Percentiles rank a stretch among this genome's conserved stretches.
These are phyloP conservation scores for Rhizophagus clarus DNA, from an alignment of 192 early-diverging fungal genomes.

Conservation along the genomic window DNA sequence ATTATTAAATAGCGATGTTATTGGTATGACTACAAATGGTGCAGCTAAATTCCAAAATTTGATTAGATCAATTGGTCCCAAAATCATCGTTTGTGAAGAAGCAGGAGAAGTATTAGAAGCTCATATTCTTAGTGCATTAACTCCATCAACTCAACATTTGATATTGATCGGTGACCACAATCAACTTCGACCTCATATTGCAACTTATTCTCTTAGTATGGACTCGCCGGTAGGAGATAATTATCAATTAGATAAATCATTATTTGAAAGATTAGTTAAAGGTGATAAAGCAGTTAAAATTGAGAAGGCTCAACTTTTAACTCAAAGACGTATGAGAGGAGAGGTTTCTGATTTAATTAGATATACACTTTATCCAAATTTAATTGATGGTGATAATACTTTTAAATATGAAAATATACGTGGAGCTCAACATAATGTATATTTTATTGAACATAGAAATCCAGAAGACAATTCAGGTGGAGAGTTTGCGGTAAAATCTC, in stretches of 20 bases:
- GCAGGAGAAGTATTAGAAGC: conserved; percentile 62
- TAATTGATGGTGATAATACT: conserved; percentile 45
- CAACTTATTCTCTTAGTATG: conserved; percentile 26
- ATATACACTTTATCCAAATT: conserved; percentile 47
- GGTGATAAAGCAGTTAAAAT: conserved; percentile 14
- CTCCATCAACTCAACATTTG: conserved; percentile 51
- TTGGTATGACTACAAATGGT: conserved; percentile 66
- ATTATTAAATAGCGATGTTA: conserved; percentile 39
- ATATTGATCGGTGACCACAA: conserved; percentile 56
- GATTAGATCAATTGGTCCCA: conserved; percentile 41
- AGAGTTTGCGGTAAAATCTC: conserved; percentile 45
- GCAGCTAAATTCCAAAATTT: conserved; percentile 52
- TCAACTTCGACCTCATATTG: conserved; percentile 19
- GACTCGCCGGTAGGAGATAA: conserved; percentile 42
- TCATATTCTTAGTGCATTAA: conserved; percentile 52
- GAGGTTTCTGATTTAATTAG: conserved; percentile 55
- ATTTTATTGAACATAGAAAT: conserved; percentile 51
- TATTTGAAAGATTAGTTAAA: conserved; percentile 52
- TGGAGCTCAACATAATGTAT: conserved; percentile 50
- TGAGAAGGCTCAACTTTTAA: not conserved
- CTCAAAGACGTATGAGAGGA: conserved; percentile 53
- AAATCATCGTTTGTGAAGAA: conserved; percentile 60
- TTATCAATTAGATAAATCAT: conserved; percentile 45
- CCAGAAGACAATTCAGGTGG: conserved; percentile 41
- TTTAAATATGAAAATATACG: conserved; percentile 34